Evolutionary conservation across 2,329 filamentous ascomycete species (phyloP), one percentile per base, ranked within the genome.

Genomic region (Fusarium poae): DNA sequence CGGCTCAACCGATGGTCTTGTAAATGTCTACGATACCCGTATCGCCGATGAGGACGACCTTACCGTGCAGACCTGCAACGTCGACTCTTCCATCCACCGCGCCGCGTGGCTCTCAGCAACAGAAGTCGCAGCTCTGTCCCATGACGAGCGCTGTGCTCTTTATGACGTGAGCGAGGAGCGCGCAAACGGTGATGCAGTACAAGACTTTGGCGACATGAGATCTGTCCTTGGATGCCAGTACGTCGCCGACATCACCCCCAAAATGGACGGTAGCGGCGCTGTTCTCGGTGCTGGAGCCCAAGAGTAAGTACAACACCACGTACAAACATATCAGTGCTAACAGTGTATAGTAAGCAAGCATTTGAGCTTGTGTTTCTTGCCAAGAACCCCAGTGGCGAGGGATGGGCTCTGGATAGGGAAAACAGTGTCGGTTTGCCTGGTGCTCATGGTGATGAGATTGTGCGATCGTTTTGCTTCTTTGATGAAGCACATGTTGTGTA

Each of bases 31-130:
- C 79, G 90, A 96, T 79, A 91, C 88, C 20, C 84, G 85, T 48
- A 85, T 92, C 60, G 79, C 83, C 20, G 90, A 92, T 70, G 92
- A 95, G 78, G 92, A 95, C 75, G 92, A 95, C 46, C 89, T 92
- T 1, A 82, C 94, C 21, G 83, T 91, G 61, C 91, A 93, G 78
- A 92, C 93, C 15, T 89, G 94, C 77, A 95, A 95, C 78, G 91
- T 92, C 75, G 85, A 87, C 37, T 88, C 89, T 34, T 92, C 91
- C 0, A 87, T 95, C 67, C 91, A 93, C 77, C 90, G 88, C 70
- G 89, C 92, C 16, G 90, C 89, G 7, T 94, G 94, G 79, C 81
- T 95, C 56, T 87, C 71, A 9, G 78, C 82, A 18, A 85, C 85
- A 7, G 86, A 91, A 73, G 86, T 94, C 32, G 93, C 89, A 67